phyloP scores from a whole-genome alignment of 2,329 filamentous ascomycete species.

The Neofusicoccum kwambonambiense region DNA sequence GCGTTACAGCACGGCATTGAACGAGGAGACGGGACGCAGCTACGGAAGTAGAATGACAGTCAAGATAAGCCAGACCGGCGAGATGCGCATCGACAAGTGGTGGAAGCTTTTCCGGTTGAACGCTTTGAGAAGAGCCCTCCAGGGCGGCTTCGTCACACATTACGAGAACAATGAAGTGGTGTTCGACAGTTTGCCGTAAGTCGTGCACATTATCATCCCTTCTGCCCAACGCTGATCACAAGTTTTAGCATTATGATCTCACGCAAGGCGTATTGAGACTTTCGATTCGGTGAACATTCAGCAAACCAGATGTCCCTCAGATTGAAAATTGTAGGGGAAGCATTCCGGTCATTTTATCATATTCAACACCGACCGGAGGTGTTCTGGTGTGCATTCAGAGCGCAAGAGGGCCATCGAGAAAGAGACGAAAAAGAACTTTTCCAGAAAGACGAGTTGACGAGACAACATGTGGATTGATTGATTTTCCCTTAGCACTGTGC shows the following conservation, averaged over 20 bases:
- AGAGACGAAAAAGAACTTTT: background rate
- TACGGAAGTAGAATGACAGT: conserved; percentile 64
- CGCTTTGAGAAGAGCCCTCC: conserved; percentile 59
- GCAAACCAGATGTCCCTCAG: no score
- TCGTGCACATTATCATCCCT: background rate
- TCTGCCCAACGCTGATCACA: background rate
- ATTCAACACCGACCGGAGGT: background rate
- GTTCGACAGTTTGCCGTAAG: conserved; percentile 16
- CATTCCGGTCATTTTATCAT: background rate
- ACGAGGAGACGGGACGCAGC: conserved; percentile 57
- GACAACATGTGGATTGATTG: background rate
- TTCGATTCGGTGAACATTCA: background rate
- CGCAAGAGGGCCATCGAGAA: background rate
- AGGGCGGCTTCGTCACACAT: conserved; percentile 40
- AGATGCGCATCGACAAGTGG: conserved; percentile 68
- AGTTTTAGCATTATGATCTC: background rate
- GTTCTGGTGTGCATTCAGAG: background rate
- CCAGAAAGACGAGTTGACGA: background rate
- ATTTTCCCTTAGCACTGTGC: background rate
- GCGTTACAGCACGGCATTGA: conserved; percentile 63
- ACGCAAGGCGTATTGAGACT: background rate
- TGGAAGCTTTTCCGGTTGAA: conserved; percentile 69
- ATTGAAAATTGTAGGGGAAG: no score
- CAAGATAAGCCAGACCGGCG: conserved; percentile 57
- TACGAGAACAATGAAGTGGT: conserved; percentile 36